A percentile compares a stretch with the other conserved stretches of the same genome.
Conservation (phyloP, 176 grass and related monocot genomes). For the Themeda triandra region DNA sequence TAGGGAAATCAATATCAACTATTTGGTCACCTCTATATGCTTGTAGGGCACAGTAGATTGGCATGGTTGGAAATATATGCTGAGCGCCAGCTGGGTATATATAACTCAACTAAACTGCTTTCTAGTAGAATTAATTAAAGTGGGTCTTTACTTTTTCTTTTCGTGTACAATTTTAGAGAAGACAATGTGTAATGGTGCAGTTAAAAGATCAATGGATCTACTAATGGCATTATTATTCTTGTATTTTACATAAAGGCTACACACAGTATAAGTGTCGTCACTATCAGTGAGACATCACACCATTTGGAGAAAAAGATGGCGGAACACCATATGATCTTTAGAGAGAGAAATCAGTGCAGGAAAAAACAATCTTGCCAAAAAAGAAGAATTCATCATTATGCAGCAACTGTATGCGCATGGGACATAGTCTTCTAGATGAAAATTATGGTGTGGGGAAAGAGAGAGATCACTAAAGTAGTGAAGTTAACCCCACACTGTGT, state of each 20-base stretch:
- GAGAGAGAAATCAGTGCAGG: not conserved
- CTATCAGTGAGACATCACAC: constrained; percentile 21
- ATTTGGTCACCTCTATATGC: not conserved
- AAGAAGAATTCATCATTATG: constrained; percentile 13
- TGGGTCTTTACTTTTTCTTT: not conserved
- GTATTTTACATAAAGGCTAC: constrained; percentile 8
- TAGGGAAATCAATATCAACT: not conserved
- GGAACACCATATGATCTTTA: constrained; percentile 2
- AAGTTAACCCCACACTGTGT: not conserved
- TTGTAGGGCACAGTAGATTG: not conserved
- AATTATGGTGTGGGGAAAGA: not conserved
- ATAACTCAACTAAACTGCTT: not conserved
- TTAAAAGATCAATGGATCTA: not conserved
- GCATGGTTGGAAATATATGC: not conserved
- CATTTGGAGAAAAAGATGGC: constrained; percentile 28
- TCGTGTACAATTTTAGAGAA: not conserved
- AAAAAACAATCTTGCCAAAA: not conserved
- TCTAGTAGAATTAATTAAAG: not conserved
- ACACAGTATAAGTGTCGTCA: not conserved
- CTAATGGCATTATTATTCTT: not conserved
- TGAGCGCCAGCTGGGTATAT: not conserved
- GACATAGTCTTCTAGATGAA: constrained; percentile 36
- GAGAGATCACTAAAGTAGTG: not conserved
- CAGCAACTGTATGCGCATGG: not conserved
- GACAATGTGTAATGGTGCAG: not conserved